A percentile compares a stretch with the other conserved stretches of the same genome.
phyloP scores from a whole-genome alignment of 257 asterid genomes.

The Solanum gandarillasii region DNA sequence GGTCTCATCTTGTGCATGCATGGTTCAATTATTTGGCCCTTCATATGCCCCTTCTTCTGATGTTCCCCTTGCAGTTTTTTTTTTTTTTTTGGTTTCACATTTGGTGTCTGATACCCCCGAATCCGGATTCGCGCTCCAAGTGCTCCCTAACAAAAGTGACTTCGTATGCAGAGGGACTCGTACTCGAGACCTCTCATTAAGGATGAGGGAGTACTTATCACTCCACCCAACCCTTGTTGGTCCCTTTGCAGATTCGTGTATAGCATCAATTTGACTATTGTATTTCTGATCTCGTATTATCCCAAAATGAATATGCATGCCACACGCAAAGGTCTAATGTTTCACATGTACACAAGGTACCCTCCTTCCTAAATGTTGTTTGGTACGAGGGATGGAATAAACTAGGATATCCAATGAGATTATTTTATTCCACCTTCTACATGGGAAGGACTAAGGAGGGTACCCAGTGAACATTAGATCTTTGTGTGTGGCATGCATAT shows the following conservation, averaged over 20 bases:
- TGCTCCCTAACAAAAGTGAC: neutral
- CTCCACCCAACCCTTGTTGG: neutral
- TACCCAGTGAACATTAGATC: neutral
- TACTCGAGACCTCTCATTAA: neutral
- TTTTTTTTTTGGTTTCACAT: neutral
- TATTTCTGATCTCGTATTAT: neutral
- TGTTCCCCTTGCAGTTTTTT: neutral
- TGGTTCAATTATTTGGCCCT: neutral
- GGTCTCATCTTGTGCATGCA: neutral
- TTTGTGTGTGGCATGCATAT: neutral
- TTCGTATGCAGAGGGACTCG: neutral
- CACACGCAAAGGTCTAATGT: neutral
- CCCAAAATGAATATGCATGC: neutral
- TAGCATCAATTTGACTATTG: neutral
- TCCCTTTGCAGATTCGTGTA: neutral
- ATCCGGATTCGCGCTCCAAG: neutral
- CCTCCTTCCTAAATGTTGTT: neutral
- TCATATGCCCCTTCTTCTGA: neutral
- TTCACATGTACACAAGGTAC: neutral
- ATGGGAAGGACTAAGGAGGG: neutral
- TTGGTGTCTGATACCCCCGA: neutral
- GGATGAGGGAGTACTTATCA: neutral
- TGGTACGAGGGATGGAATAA: neutral
- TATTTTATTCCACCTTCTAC: neutral
- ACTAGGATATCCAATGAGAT: neutral